Evolutionary conservation across 805 yeast genomes (phyloP).

Genomic region (Wickerhamiella azymoides): DNA sequence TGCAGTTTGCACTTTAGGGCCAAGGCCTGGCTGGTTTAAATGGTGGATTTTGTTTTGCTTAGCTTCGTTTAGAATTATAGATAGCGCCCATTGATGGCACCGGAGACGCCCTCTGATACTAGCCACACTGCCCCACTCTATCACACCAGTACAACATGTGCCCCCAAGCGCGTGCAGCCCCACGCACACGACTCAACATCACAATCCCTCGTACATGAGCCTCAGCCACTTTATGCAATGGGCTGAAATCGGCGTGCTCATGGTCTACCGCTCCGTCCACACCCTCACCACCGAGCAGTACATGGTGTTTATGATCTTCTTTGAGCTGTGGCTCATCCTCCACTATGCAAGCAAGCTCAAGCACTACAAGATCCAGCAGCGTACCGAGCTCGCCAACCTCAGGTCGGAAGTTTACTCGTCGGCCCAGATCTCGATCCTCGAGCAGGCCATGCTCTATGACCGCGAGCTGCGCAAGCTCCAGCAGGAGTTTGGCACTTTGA

Average conservation of each 20-base stretch:
- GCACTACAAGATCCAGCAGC: background rate
- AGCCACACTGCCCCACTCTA: no score
- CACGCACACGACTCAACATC: background rate
- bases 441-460: slow-evolving; percentile 6
- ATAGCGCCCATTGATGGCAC: no score
- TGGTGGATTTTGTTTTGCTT: no score
- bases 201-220: no score
- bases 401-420: background rate
- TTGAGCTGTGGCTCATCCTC: slow-evolving; percentile 6
- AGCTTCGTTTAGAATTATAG: no score
- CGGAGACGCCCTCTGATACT: no score
- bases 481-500: background rate
- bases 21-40: no score
- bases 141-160: no score
- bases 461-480: slow-evolving; percentile 3
- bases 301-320: background rate
- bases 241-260: background rate
- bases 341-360: slow-evolving; percentile 4
- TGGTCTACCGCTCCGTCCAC: background rate
- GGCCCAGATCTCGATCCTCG: slow-evolving; percentile 1
- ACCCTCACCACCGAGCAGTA: background rate
- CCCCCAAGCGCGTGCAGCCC: background rate
- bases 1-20: no score
- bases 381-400: background rate
- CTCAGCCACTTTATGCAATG: background rate